phyloP scores from a whole-genome alignment of 1,139 yeast species.

The Lodderomyces parapsilosis region DNA sequence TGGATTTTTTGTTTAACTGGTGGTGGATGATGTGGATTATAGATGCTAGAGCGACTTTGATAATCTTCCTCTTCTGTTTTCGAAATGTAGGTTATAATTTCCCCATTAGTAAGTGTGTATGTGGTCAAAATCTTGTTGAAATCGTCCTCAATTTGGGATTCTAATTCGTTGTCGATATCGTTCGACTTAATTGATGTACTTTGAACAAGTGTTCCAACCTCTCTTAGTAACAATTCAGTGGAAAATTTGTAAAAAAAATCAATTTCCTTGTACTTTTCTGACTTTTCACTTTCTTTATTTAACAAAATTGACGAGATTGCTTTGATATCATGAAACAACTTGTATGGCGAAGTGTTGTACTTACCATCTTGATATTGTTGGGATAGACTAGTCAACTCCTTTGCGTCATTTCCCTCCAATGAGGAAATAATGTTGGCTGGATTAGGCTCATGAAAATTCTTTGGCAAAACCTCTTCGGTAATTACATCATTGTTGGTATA shows the following conservation, averaged over 20 bases:
- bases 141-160: constrained; percentile 44
- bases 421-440: constrained; percentile 44
- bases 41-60: constrained; percentile 10
- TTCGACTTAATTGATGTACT: constrained; percentile 2
- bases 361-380: constrained; percentile 22
- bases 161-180: constrained; percentile 26
- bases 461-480: constrained; percentile 39
- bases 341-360: constrained; percentile 48
- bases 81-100: constrained; percentile 47
- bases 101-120: constrained; percentile 61
- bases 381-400: constrained; percentile 20
- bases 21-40: constrained; percentile 22
- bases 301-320: constrained; percentile 56
- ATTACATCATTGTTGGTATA: constrained; percentile 38
- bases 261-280: constrained; percentile 53
- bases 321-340: constrained; percentile 72
- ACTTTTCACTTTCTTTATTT: constrained; percentile 51
- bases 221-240: constrained; percentile 71
- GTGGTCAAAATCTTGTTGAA: constrained; percentile 65
- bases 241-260: constrained; percentile 72
- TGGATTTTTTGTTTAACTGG: constrained; percentile 34
- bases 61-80: constrained; percentile 32
- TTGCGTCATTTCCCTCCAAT: constrained; percentile 26
- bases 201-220: constrained; percentile 46
- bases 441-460: constrained; percentile 44